Base-by-base conservation (phyloP, 768 basidiomycete species). In the Tubosaeta brunneosetosa region DNA sequence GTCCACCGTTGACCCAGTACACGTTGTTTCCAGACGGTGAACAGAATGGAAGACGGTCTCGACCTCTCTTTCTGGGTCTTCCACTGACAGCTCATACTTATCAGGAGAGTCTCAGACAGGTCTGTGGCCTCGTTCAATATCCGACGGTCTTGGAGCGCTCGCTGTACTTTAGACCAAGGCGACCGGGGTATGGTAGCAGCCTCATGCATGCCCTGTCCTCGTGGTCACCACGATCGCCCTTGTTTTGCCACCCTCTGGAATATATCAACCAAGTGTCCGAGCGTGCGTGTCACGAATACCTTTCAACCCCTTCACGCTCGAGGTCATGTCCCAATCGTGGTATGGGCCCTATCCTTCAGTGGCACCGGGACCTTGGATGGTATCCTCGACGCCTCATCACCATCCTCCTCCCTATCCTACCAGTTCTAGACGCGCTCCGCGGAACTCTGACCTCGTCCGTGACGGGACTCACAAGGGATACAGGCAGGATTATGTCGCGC, bases 201-300 rank as follows among this genome's bases (percentile, higher is more conserved):
- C 29, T 22, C 43, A 22, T 51, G 26, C 44, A 32, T 45, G 36
- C 36, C 37, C 22, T 29, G 51, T 51, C 51, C 51, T 46, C 51
- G 51, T 51, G 44, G 43, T 32, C 44, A 46, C 31, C 44, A 51
- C 51, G 50, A 51, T 45, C 50, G 42, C 25, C 19, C 42, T 27
- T 38, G 25, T 33, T 11, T 31, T 16, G 17, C 13, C 42, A 17
- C 25, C 41, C 43, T 34, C 50, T 51, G n/a, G 41, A 36, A 33
- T 44, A 29, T 29, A 50, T 43, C 42, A 50, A 50, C 29, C 36
- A 37, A 25, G 8, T 26, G 19, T n/a, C 34, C 12, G 14, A 45
- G 13, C 25, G 44, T 38, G 50, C 44, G 43, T 51, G 34, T 33
- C 34, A 19, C 33, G 26, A 36, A 17, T 13, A 13, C 43, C 50